These are phyloP conservation scores for Aspergillus jensenii DNA, from an alignment of 2,329 filamentous ascomycete species.

Conservation along the genomic window DNA sequence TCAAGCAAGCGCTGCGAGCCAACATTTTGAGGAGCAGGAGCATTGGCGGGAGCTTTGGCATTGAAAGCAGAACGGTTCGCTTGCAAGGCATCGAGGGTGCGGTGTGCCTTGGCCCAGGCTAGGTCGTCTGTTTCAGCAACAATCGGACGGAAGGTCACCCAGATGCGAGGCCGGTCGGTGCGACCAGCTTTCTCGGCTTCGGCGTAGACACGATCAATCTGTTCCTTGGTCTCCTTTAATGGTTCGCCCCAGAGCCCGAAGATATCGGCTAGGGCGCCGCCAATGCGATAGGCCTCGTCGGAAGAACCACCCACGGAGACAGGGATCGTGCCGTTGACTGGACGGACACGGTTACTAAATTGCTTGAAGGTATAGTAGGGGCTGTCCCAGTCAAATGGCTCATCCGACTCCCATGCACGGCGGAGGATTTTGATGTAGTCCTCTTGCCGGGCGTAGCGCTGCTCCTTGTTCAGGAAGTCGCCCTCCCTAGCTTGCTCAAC, in stretches of 20 bases:
- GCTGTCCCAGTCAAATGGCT: constrained; percentile 62
- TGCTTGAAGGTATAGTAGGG: constrained; percentile 61
- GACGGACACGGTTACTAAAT: constrained; percentile 56
- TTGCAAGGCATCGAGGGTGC: constrained; percentile 54
- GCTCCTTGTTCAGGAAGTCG: constrained; percentile 58
- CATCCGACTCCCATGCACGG: constrained; percentile 57
- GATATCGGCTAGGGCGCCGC: constrained; percentile 60
- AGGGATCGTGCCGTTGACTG: constrained; percentile 55
- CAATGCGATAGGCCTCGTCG: constrained; percentile 59
- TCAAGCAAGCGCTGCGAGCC: constrained; percentile 60
- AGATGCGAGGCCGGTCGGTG: constrained; percentile 57
- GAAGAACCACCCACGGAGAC: constrained; percentile 62
- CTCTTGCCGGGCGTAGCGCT: constrained; percentile 59
- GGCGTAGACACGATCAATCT: constrained; percentile 61
- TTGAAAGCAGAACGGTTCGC: constrained; percentile 40
- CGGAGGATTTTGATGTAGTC: constrained; percentile 63
- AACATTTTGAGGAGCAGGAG: constrained; percentile 55
- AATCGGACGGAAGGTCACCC: constrained; percentile 65
- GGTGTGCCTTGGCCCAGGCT: constrained; percentile 61
- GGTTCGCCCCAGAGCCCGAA: constrained; percentile 66
- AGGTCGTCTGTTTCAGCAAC: constrained; percentile 62
- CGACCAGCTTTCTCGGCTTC: constrained; percentile 60
- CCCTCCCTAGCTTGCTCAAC: constrained; percentile 61
- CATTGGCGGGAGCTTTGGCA: constrained; percentile 30
- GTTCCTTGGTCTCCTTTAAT: constrained; percentile 62